Conservation (phyloP, 2,329 filamentous ascomycete species). For the Ophiostoma tasmaniense region DNA sequence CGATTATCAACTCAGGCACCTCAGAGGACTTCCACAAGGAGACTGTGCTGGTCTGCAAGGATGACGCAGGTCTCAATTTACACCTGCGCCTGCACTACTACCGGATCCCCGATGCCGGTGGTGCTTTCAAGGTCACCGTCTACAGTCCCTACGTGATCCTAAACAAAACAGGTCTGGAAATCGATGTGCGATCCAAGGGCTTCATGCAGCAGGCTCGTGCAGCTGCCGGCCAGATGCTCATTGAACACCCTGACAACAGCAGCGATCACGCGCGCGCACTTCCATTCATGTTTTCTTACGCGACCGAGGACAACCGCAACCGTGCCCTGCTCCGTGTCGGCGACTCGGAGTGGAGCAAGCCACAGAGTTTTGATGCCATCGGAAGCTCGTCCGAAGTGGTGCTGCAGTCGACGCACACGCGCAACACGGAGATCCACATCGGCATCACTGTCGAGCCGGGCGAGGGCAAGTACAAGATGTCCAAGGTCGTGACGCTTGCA, state of each 20-base stretch:
- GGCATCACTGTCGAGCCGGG: slow-evolving; percentile 84
- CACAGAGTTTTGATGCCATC: slow-evolving; percentile 95
- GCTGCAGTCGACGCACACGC: slow-evolving; percentile 57
- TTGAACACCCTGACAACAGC: slow-evolving; percentile 27
- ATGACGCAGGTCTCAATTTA: slow-evolving; percentile 70
- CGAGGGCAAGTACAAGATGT: slow-evolving; percentile 95
- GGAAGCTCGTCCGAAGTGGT: slow-evolving; percentile 86
- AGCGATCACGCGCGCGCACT: slow-evolving; percentile 57
- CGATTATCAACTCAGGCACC: slow-evolving; percentile 86
- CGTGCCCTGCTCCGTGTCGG: slow-evolving; percentile 79
- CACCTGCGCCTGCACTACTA: slow-evolving; percentile 85
- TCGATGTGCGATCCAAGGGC: slow-evolving; percentile 81
- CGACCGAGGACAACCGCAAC: slow-evolving; percentile 82
- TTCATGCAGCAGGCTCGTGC: slow-evolving; percentile 76
- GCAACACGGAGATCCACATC: slow-evolving; percentile 75
- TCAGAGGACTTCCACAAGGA: slow-evolving; percentile 86
- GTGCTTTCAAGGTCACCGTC: slow-evolving; percentile 90
- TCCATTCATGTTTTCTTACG: slow-evolving; percentile 95
- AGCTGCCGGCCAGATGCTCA: slow-evolving; percentile 67
- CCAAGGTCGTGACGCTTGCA: slow-evolving; percentile 86
- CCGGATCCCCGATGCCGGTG: slow-evolving; percentile 81
- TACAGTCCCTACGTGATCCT: slow-evolving; percentile 92
- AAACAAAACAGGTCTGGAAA: slow-evolving; percentile 87
- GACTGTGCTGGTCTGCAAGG: slow-evolving; percentile 68
- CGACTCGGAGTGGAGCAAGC: slow-evolving; percentile 91